A percentile compares a stretch with the other conserved stretches of the same genome.
Evolutionary conservation across 176 grass and related monocot genomes (phyloP).

Genomic region (Avena eriantha): DNA sequence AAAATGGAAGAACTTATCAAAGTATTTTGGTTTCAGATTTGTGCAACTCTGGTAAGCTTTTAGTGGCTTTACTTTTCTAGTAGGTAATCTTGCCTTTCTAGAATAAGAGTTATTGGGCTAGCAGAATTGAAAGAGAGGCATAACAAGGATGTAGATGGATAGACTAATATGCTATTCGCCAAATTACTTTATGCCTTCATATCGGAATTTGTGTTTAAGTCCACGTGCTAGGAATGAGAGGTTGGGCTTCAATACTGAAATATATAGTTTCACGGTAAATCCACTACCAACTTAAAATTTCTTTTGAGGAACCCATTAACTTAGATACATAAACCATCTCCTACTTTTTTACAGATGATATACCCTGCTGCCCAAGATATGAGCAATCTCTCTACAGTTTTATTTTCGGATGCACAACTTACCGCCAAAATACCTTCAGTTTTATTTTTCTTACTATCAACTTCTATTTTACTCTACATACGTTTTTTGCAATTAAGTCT

Average conservation of each 20-base stretch:
- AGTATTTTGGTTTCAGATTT: not conserved
- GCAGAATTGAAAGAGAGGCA: not conserved
- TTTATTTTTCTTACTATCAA: not conserved
- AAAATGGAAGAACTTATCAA: not conserved
- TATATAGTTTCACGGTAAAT: not conserved
- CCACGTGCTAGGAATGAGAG: not conserved
- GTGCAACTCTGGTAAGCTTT: not conserved
- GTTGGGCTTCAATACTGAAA: not conserved
- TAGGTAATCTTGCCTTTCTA: not conserved
- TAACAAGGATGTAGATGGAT: not conserved
- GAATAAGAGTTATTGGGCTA: not conserved
- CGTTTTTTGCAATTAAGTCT: not conserved
- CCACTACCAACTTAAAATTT: not conserved
- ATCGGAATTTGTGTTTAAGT: not conserved
- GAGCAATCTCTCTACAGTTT: not conserved
- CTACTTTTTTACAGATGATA: not conserved
- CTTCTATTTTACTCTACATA: not conserved
- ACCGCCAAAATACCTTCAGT: not conserved
- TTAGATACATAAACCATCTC: not conserved
- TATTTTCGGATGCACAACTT: not conserved
- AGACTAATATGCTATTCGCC: not conserved
- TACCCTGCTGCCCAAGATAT: not conserved
- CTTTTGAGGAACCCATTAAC: not conserved
- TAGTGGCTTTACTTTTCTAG: not conserved
- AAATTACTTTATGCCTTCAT: not conserved